phyloP scores from a whole-genome alignment of 306 rosid species.

The Medicago ruthenica region DNA sequence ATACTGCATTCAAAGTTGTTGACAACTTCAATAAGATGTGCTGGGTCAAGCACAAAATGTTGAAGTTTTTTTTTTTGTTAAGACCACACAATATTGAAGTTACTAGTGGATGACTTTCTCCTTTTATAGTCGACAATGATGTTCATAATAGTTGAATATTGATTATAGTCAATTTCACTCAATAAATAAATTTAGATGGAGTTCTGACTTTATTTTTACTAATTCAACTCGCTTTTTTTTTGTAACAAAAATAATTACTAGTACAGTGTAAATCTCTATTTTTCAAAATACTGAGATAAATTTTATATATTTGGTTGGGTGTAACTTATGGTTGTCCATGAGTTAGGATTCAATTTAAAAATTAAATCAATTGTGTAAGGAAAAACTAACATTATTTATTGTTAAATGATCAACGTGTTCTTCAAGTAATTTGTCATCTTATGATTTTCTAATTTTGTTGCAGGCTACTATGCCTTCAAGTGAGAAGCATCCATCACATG shows the following conservation, averaged over 20 bases:
- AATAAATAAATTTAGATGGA: background rate
- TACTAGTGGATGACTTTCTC: conserved; percentile 16
- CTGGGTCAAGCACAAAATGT: conserved; percentile 26
- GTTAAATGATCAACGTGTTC: background rate
- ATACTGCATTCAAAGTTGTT: conserved; percentile 28
- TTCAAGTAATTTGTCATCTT: background rate
- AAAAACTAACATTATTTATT: no score
- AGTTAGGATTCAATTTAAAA: no score
- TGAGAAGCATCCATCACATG: conserved; percentile 64
- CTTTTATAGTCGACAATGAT: conserved; percentile 26
- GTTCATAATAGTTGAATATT: background rate
- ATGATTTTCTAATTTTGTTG: background rate
- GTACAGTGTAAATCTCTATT: background rate
- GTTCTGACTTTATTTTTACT: conserved; percentile 10
- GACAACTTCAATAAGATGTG: background rate
- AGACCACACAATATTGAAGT: background rate
- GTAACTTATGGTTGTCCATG: conserved; percentile 1
- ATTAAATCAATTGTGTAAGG: no score
- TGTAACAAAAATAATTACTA: background rate
- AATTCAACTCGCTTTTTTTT: background rate
- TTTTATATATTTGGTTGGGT: background rate
- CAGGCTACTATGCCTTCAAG: conserved; percentile 67
- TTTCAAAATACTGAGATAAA: background rate
- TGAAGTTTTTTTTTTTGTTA: background rate
- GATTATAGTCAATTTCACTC: background rate